Percentiles rank a stretch among this genome's conserved stretches.
Conservation (phyloP, 495 filamentous ascomycete species). For the Xeromyces bisporus region DNA sequence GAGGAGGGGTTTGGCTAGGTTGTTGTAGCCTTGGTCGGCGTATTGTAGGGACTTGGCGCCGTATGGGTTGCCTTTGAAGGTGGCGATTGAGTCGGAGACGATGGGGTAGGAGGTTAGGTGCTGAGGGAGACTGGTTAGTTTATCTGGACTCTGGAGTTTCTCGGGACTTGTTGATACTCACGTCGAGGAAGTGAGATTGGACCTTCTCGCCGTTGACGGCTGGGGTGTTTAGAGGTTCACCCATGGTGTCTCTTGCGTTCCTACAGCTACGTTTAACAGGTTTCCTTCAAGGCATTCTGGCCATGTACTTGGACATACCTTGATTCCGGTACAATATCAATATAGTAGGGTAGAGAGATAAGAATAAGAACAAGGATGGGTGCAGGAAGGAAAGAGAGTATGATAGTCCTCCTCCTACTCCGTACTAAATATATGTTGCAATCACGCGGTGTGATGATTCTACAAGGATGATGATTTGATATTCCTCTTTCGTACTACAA, state of each 20-base stretch:
- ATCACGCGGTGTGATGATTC: too few relatives aligned
- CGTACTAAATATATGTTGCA: too few relatives aligned
- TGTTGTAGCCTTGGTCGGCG: constrained; percentile 47
- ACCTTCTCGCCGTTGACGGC: constrained; percentile 50
- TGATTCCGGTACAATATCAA: constrained; percentile 5
- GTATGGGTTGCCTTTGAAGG: constrained; percentile 62
- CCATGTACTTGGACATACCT: neutral
- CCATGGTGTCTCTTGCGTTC: constrained; percentile 27
- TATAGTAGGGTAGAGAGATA: too few relatives aligned
- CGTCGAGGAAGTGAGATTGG: constrained; percentile 49
- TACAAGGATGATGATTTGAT: too few relatives aligned
- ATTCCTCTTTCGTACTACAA: too few relatives aligned
- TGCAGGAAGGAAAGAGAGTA: too few relatives aligned
- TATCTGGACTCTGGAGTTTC: too few relatives aligned
- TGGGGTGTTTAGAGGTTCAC: too few relatives aligned
- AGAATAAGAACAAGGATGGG: too few relatives aligned
- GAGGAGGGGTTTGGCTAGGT: constrained; percentile 52
- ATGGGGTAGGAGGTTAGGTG: constrained; percentile 77
- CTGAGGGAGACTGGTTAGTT: constrained; percentile 20
- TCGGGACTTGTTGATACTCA: too few relatives aligned
- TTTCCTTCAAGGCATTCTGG: neutral
- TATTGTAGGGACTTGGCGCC: constrained; percentile 66
- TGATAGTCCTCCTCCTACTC: too few relatives aligned
- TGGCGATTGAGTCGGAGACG: constrained; percentile 58
- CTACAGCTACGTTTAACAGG: too few relatives aligned